Percentiles rank a stretch among this genome's conserved stretches.
phyloP scores from a whole-genome alignment of 1,139 yeast genomes.

The Protomyces macrosporus region DNA sequence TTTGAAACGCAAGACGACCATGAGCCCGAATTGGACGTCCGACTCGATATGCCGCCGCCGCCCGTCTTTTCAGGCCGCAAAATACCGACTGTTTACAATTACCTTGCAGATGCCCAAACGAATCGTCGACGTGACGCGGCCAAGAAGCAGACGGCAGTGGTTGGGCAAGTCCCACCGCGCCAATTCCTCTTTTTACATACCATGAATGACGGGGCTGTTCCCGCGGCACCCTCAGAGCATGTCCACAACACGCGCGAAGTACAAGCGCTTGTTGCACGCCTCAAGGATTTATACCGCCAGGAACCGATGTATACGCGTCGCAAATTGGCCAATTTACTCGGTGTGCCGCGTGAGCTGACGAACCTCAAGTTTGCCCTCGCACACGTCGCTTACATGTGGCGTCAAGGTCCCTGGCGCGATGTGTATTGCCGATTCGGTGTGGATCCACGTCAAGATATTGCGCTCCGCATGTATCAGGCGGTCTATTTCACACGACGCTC shows the following conservation, averaged over 20 bases:
- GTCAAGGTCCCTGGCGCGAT: conserved; percentile 94
- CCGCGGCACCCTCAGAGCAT: conserved; percentile 45
- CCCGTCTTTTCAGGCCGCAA: conserved; percentile 57
- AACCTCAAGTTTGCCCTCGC: conserved; percentile 73
- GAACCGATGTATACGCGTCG: conserved; percentile 86
- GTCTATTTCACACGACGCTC: conserved; percentile 59
- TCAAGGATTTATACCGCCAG: conserved; percentile 52
- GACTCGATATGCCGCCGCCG: conserved; percentile 72
- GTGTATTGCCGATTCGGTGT: conserved; percentile 75
- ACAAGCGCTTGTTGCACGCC: conserved; percentile 47
- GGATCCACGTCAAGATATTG: conserved; percentile 58
- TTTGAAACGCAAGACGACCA: conserved; percentile 36
- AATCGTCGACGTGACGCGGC: conserved; percentile 33
- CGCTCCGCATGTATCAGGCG: conserved; percentile 67
- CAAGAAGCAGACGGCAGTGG: conserved; percentile 1
- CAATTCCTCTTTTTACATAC: conserved; percentile 4
- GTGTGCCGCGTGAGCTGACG: conserved; percentile 43
- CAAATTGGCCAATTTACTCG: conserved; percentile 58
- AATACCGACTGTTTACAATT: conserved; percentile 31
- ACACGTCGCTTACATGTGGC: conserved; percentile 69
- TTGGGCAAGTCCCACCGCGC: not conserved
- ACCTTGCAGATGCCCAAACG: conserved; percentile 55
- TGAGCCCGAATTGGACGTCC: conserved; percentile 43
- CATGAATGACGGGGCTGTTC: conserved; percentile 35
- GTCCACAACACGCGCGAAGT: conserved; percentile 36